Conservation (phyloP, 768 basidiomycete species). For the Lentinula sp. region DNA sequence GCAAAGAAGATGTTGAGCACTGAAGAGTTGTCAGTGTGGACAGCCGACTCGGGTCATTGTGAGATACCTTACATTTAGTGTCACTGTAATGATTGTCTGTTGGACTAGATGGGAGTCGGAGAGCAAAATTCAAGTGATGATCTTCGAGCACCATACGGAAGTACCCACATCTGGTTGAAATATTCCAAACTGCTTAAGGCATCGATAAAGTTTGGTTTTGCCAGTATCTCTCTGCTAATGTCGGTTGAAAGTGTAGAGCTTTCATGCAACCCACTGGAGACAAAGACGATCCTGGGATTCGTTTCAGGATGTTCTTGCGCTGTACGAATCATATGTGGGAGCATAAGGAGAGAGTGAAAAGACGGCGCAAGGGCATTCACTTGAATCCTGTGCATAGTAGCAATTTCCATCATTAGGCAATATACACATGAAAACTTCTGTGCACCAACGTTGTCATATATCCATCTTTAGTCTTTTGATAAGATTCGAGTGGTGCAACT, state of each 20-base stretch:
- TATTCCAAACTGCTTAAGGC: background rate
- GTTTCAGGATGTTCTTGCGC: conserved; percentile 13
- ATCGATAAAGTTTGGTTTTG: background rate
- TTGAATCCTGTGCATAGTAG: background rate
- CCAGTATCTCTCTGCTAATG: background rate
- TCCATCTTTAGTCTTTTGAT: conserved; percentile 28
- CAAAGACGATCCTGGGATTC: conserved; percentile 19
- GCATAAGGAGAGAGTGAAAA: conserved; percentile 7
- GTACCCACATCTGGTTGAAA: background rate
- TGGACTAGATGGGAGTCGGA: background rate
- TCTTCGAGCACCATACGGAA: background rate
- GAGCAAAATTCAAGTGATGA: background rate
- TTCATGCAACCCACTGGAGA: conserved; percentile 22
- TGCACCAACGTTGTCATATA: conserved; percentile 36
- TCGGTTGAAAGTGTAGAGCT: background rate
- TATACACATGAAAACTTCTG: too few species aligned
- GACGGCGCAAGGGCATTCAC: background rate
- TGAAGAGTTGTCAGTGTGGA: conserved; percentile 1
- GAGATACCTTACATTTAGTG: background rate
- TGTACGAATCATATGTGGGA: conserved; percentile 22
- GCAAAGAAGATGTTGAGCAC: conserved; percentile 24
- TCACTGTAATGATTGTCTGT: background rate
- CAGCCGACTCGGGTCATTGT: too few species aligned
- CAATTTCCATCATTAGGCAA: background rate
- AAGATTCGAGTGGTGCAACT: background rate